Evolutionary conservation across 78 protist species (phyloP).

Genomic region (Emiliania huxleyi): DNA sequence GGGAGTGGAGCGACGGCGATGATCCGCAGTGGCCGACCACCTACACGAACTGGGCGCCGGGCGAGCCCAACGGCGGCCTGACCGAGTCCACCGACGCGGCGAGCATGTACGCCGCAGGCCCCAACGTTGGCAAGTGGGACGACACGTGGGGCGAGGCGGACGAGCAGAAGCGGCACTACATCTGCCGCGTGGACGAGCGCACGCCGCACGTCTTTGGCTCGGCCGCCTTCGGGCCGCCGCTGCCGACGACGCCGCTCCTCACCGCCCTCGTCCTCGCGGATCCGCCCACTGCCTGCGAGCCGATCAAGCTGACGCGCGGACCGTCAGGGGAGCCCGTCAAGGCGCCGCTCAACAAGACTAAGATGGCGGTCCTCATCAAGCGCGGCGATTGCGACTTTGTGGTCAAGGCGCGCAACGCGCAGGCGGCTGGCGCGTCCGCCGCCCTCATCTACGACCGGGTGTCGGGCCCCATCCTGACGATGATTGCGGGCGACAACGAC

Average conservation of each 20-base stretch:
- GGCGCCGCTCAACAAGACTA: background rate
- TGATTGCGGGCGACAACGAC: background rate
- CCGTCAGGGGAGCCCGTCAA: no score
- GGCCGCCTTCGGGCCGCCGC: background rate
- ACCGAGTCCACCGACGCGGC: background rate
- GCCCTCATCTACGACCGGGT: background rate
- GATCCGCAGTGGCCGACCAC: background rate
- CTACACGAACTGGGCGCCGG: background rate
- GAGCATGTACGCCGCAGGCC: background rate
- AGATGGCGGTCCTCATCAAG: background rate
- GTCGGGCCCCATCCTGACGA: background rate
- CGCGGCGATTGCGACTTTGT: background rate
- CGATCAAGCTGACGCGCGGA: no score
- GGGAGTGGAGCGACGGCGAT: background rate
- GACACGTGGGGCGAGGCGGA: background rate
- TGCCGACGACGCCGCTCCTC: background rate
- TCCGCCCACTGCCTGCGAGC: background rate
- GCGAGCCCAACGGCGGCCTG: background rate
- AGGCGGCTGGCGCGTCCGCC: background rate
- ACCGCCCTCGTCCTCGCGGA: background rate
- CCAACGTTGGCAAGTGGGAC: background rate
- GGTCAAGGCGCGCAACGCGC: background rate
- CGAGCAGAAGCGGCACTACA: background rate
- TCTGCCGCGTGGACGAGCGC: background rate
- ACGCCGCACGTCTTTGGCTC: background rate